phyloP scores from a whole-genome alignment of 495 filamentous ascomycete species.

The Penicillium robsamsonii region DNA sequence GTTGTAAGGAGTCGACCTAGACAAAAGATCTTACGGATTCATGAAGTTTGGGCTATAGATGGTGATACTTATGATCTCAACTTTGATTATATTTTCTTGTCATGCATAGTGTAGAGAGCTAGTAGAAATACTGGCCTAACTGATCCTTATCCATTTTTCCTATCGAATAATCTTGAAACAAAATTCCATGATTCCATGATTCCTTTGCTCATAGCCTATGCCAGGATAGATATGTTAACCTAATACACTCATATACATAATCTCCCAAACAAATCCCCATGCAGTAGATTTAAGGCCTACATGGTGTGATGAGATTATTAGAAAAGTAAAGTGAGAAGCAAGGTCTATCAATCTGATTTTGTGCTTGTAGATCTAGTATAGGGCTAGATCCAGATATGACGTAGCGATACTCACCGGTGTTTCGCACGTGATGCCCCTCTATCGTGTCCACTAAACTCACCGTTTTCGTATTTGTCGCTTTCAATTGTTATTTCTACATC shows the following conservation, averaged over 20 bases:
- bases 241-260: background rate
- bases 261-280: background rate
- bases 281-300: background rate
- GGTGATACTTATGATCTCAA: too few species aligned
- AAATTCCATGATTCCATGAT: too few species aligned
- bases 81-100: too few species aligned
- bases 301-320: too few species aligned
- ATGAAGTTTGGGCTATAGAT: too few species aligned
- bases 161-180: too few species aligned
- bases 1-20: slow-evolving; percentile 5
- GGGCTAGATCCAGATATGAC: slow-evolving; percentile 6
- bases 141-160: too few species aligned
- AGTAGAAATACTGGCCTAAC: too few species aligned
- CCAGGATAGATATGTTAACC: too few species aligned
- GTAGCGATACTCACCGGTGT: slow-evolving; percentile 3
- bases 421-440: slow-evolving; percentile 9
- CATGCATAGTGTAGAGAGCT: too few species aligned
- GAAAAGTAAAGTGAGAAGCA: too few species aligned
- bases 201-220: too few species aligned
- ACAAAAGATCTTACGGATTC: background rate
- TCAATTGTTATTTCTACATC: background rate
- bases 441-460: background rate
- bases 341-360: background rate
- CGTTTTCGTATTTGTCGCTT: background rate
- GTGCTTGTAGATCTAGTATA: background rate